phyloP scores from a whole-genome alignment of 495 filamentous ascomycete species.

The Cladorrhinum samala region DNA sequence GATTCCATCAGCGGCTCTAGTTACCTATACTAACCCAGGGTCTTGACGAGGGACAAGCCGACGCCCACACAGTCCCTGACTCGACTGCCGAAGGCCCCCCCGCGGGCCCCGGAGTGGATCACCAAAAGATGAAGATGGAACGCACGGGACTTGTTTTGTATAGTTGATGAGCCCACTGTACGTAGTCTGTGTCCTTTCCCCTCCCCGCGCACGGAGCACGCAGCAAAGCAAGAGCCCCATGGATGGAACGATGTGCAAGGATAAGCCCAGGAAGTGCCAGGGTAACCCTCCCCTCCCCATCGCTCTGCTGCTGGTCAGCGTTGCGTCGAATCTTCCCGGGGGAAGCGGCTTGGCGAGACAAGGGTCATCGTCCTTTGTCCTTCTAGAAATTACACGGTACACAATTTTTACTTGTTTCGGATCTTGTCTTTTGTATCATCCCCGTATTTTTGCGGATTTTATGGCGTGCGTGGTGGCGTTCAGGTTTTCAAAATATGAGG shows the following conservation, averaged over 20 bases:
- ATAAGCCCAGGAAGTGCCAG: too few species aligned
- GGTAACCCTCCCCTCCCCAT: too few species aligned
- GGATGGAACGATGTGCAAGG: not conserved
- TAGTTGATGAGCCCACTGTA: not conserved
- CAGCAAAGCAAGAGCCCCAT: not conserved
- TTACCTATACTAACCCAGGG: too few species aligned
- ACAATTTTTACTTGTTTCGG: too few species aligned
- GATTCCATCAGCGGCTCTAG: too few species aligned
- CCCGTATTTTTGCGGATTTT: too few species aligned
- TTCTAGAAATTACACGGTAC: constrained; percentile 7
- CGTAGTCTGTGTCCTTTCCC: not conserved
- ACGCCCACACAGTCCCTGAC: not conserved
- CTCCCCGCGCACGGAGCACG: constrained; percentile 1
- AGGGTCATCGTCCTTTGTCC: not conserved
- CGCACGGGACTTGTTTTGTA: constrained; percentile 2
- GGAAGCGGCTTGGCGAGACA: constrained; percentile 2
- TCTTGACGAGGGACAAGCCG: too few species aligned
- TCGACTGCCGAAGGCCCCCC: constrained; percentile 16
- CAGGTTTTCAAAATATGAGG: too few species aligned
- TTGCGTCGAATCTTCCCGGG: constrained; percentile 2
- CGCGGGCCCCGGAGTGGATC: constrained; percentile 10
- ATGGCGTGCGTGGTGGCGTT: too few species aligned
- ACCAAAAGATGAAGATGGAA: not conserved
- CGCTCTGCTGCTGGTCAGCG: not conserved
- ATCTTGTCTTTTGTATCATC: too few species aligned